A percentile compares a stretch with the other conserved stretches of the same genome.
These are phyloP conservation scores for Chaetoscypha palmicola DNA, from an alignment of 2,329 filamentous ascomycete genomes.

Conservation along the genomic window DNA sequence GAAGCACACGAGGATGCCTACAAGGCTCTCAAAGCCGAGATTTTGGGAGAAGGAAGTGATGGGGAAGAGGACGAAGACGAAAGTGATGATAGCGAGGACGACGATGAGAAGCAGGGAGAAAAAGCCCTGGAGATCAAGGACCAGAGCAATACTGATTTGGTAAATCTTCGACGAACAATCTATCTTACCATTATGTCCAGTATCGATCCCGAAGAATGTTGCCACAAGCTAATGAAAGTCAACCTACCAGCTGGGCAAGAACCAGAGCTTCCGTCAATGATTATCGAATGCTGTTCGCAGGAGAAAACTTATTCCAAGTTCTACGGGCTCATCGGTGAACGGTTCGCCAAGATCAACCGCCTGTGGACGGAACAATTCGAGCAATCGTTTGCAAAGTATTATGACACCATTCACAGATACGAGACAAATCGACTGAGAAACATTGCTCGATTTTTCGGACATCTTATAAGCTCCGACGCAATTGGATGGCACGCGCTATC, in stretches of 20 bases:
- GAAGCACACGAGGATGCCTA: constrained; percentile 89
- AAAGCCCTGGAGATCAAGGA: constrained; percentile 94
- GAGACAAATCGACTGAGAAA: constrained; percentile 94
- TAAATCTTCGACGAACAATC: constrained; percentile 87
- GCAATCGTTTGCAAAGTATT: constrained; percentile 83
- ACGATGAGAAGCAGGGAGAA: constrained; percentile 70
- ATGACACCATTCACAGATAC: constrained; percentile 94
- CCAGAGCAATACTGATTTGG: constrained; percentile 90
- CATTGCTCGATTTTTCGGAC: constrained; percentile 90
- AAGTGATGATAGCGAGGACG: constrained; percentile 58
- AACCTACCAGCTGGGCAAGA: constrained; percentile 82
- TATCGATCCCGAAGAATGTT: constrained; percentile 91
- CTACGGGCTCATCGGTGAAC: constrained; percentile 87
- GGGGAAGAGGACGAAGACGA: constrained; percentile 64
- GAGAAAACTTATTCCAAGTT: constrained; percentile 98
- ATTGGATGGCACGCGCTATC: constrained; percentile 89
- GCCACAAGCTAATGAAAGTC: constrained; percentile 94
- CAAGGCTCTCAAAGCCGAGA: constrained; percentile 83
- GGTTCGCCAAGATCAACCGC: constrained; percentile 92
- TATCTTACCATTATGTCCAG: constrained; percentile 98
- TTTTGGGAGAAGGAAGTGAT: constrained; percentile 86
- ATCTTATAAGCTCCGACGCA: constrained; percentile 79
- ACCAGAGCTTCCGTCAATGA: constrained; percentile 87
- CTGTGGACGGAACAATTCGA: constrained; percentile 93
- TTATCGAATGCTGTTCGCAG: constrained; percentile 93